These are phyloP conservation scores for Ophiostoma australiae DNA, from an alignment of 2,329 filamentous ascomycete genomes.

Conservation along the genomic window DNA sequence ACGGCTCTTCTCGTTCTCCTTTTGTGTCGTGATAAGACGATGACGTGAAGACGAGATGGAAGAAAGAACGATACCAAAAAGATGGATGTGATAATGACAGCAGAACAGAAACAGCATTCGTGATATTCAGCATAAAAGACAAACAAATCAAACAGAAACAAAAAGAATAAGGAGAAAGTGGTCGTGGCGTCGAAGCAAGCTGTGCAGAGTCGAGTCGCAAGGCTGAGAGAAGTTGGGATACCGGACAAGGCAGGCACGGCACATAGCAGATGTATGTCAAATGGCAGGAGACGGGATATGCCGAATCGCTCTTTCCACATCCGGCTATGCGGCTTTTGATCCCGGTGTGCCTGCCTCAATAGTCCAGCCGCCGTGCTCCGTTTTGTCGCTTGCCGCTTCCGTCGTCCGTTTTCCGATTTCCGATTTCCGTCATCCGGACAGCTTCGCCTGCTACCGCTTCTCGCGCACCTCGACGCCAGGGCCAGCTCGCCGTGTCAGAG, in stretches of 20 bases:
- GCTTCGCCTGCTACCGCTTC: slow-evolving; percentile 43
- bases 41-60: neutral
- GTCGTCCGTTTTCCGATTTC: neutral
- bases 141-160: neutral
- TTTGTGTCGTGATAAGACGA: neutral
- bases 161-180: neutral
- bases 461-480: slow-evolving; percentile 79
- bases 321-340: neutral
- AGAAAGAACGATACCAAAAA: neutral
- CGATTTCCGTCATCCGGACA: neutral
- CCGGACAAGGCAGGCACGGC: neutral
- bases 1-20: neutral
- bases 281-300: neutral
- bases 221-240: neutral
- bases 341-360: neutral
- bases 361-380: neutral
- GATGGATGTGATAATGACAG: neutral
- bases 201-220: neutral
- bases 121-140: neutral
- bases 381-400: neutral
- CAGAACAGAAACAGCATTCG: neutral
- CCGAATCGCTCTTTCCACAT: neutral
- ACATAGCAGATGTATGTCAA: neutral
- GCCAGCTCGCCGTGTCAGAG: slow-evolving; percentile 61
- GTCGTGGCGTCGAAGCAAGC: neutral